Evolutionary conservation across 345 rosid species (phyloP).

Genomic region (Lumnitzera littorea): DNA sequence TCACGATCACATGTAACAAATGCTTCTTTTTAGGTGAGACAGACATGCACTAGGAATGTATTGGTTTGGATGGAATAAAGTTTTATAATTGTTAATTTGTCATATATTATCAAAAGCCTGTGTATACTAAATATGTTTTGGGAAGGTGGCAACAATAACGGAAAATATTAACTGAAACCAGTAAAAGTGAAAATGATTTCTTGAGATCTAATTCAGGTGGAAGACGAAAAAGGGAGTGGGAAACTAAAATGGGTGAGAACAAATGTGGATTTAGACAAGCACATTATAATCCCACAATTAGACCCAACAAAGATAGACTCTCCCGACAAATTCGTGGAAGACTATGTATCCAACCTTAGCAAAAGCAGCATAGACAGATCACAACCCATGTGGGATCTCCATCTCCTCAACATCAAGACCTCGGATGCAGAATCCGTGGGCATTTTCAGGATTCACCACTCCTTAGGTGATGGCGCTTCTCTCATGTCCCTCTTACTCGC

Average conservation of each 20-base stretch:
- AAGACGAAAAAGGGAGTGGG: conserved; percentile 16
- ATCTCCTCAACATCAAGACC: conserved; percentile 28
- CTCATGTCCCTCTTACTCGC: conserved; percentile 34
- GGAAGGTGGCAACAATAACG: too few species aligned
- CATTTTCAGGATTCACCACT: conserved; percentile 37
- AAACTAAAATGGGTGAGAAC: conserved; percentile 33
- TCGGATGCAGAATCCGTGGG: conserved; percentile 23
- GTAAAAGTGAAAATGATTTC: too few species aligned
- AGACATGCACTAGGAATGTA: too few species aligned
- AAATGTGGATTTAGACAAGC: conserved; percentile 28
- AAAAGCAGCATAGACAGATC: conserved; percentile 24
- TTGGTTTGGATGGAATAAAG: too few species aligned
- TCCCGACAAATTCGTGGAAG: conserved; percentile 24
- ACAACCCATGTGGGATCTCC: conserved; percentile 38
- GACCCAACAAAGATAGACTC: conserved; percentile 12
- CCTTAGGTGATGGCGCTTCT: conserved; percentile 37
- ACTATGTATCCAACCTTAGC: conserved; percentile 27
- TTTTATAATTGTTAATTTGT: too few species aligned
- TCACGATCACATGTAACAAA: too few species aligned
- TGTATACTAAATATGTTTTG: too few species aligned
- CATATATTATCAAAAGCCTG: too few species aligned
- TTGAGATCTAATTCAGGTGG: not conserved
- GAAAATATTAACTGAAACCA: too few species aligned
- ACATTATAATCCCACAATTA: conserved; percentile 22
- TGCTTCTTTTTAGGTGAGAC: too few species aligned